A percentile compares a stretch with the other conserved stretches of the same genome.
phyloP scores from a whole-genome alignment of 2,329 filamentous ascomycete species.

The Diaporthe aspalathi region DNA sequence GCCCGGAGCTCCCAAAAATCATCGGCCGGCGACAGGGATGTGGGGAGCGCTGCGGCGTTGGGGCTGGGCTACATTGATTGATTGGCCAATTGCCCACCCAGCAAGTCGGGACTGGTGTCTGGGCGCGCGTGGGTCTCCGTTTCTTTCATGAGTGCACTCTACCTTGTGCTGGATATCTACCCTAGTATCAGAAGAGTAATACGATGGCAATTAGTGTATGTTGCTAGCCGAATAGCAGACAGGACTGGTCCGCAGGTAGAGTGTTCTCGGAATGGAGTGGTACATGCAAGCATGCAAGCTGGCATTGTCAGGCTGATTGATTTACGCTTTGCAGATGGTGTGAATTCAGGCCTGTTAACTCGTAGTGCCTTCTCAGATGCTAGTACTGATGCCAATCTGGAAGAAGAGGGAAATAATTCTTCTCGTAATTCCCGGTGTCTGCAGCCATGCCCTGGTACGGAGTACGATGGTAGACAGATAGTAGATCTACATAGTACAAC shows the following conservation, averaged over 20 bases:
- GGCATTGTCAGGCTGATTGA: too few species aligned
- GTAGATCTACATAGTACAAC: too few species aligned
- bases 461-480: too few species aligned
- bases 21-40: slow-evolving; percentile 30
- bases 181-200: too few species aligned
- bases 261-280: too few species aligned
- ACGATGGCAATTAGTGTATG: neutral
- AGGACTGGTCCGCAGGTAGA: too few species aligned
- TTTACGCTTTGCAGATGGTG: neutral
- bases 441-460: neutral
- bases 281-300: too few species aligned
- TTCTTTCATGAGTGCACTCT: neutral
- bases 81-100: slow-evolving; percentile 24
- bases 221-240: neutral
- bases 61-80: slow-evolving; percentile 6
- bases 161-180: too few species aligned
- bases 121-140: neutral
- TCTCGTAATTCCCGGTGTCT: fast-evolving
- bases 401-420: neutral
- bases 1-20: slow-evolving; percentile 32
- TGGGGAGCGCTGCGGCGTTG: slow-evolving; percentile 9
- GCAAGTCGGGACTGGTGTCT: neutral
- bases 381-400: neutral
- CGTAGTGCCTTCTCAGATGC: too few species aligned
- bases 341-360: too few species aligned